Base-by-base conservation (phyloP, 1,139 yeast species). In the Candida mesenterica region DNA sequence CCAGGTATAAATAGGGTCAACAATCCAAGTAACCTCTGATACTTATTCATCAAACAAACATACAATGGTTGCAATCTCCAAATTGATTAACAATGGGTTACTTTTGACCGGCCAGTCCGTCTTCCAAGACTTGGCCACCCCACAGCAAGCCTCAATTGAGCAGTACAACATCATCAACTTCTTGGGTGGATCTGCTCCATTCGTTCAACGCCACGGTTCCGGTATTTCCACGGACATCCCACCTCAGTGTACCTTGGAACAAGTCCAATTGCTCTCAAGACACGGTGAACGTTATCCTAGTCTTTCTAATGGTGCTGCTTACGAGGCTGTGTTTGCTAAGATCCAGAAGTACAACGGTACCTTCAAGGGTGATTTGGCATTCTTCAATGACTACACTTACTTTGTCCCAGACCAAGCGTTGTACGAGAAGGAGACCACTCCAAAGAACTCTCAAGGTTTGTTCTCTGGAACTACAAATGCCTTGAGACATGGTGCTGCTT, bases 251-350 rank as follows among this genome's bases (percentile, higher is more conserved):
- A 54, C 62, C 7, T 65, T 82, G 32, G 80, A 79, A 42, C 88
- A 80, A 54, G 85, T 81, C n/a, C 80, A 78, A 44, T 58, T 78
- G 41, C 59, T 78, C 33, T 68, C 74, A 39, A 73, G 92, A 52
- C 92, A 84, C 48, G 92, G 90, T n/a, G 89, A 82, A 51, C 64
- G 92, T 48, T 83, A 68, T 53, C 88, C 87, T 32, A 44, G 52
- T 29, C 39, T 38, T 16, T 38, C 26, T 6, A 30, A 23, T 3
- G 52, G 49, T 3, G 23, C 29, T n/a, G 31, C n/a, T 22, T 33
- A 37, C 28, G 46, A 56, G 31, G 45, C 46, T 7, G 39, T 59
- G 26, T 37, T 48, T 37, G 31, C 44, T 8, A 58, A 55, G 38
- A 47, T 61, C 33, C 31, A 49, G 33, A 34, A 43, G 12, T 55